Base-by-base conservation (phyloP, 1,284 basidiomycete species). In the Ustilago hordei region DNA sequence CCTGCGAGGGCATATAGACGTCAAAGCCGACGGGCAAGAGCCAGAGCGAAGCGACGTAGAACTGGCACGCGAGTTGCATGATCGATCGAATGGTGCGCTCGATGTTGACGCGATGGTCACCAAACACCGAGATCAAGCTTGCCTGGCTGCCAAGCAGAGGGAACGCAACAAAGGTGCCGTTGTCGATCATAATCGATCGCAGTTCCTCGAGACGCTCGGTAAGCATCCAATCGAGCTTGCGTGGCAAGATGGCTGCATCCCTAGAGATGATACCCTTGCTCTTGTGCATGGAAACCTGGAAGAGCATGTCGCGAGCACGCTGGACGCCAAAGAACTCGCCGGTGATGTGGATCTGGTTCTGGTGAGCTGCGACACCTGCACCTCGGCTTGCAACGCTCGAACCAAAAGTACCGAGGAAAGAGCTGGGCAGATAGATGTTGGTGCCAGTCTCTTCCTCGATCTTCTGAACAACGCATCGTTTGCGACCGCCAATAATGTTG, bases 211-310 rank as follows among this genome's bases (percentile, higher is more conserved):
- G 89, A 48, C 93, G 91, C 87, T 99, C 95, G 19, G 92, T 93
- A 64, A 98, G 91, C 90, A 99, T 93, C 95, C 96, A 98, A 85
- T 99, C 96, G 77, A 99, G 89, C 87, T 99, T 99, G 75, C 96
- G 92, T 43, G 97, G 96, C 35, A 98, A 89, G 71, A 98, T 93
- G 12, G 94, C 93, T 4, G 94, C 95, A 85, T 98, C 95, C 73
- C 95, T 90, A 19, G 95, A 95, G 69, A 98, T 92, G 76, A 97
- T 91, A 58, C 91, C 90, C 86, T 97, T 96, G 86, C 92, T 92
- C 95, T 97, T 98, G 86, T 90, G 92, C 70, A 92, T 87, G 15
- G 94, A 93, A 32, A 95, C 89, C 85, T 95, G 93, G 85, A 92
- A 92, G 9, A 99, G 88, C 95, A 98, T 98, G 85, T 98, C 96